A percentile compares a stretch with the other conserved stretches of the same genome.
phyloP scores from a whole-genome alignment of 495 filamentous ascomycete species.

The Neurospora africana region DNA sequence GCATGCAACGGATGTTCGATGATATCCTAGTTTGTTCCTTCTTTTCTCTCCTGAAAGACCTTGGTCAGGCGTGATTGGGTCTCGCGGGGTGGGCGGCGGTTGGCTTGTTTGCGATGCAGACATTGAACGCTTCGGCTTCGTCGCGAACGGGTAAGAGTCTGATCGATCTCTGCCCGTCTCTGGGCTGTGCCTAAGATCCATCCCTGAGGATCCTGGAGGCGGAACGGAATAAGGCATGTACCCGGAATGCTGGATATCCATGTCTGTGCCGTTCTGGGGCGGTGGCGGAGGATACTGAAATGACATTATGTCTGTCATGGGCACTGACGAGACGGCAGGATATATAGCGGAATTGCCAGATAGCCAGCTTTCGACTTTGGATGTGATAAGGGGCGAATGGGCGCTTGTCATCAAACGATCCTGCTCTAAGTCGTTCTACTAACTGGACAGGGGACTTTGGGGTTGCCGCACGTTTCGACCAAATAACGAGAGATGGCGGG shows the following conservation, averaged over 20 bases:
- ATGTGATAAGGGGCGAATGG: conserved; percentile 22
- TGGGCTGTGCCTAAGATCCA: conserved; percentile 29
- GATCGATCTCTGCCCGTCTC: conserved; percentile 27
- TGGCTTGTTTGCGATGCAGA: conserved; percentile 41
- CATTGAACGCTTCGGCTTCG: conserved; percentile 49
- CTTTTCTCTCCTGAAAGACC: conserved; percentile 63
- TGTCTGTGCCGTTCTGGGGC: conserved; percentile 32
- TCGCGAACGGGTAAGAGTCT: conserved; percentile 26
- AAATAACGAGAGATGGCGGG: conserved; percentile 13
- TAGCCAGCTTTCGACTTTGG: conserved; percentile 21
- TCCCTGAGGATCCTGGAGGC: conserved; percentile 28
- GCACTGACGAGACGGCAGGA: conserved; percentile 23
- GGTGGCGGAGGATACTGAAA: conserved; percentile 42
- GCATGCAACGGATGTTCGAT: conserved; percentile 94
- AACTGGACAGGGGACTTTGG: conserved; percentile 7
- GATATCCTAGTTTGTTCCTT: conserved; percentile 94
- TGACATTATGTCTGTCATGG: conserved; percentile 40
- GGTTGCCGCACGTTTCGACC: conserved; percentile 8
- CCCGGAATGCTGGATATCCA: conserved; percentile 31
- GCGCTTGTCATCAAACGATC: conserved; percentile 25
- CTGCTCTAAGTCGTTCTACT: conserved; percentile 12
- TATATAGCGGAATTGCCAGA: conserved; percentile 22
- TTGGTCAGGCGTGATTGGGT: conserved; percentile 10
- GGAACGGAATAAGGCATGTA: conserved; percentile 30
- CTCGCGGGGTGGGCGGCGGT: conserved; percentile 30